Evolutionary conservation across 78 protist species (phyloP).

Genomic region (Planoprotostelium fungivorum): DNA sequence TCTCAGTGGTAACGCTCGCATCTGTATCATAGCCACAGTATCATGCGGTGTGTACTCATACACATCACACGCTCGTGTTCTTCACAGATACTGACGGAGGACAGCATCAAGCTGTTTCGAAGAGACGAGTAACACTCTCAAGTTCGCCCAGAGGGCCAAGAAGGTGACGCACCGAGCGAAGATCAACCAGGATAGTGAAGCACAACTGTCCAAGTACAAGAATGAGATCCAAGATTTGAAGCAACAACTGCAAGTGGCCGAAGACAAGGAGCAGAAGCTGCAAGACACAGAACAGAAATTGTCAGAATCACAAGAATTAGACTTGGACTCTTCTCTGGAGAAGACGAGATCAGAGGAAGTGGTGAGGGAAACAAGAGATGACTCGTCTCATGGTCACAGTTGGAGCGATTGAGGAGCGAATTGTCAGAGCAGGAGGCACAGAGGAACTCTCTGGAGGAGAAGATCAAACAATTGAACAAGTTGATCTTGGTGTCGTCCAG

Average conservation of each 20-base stretch:
- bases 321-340: not conserved
- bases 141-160: conserved; percentile 85
- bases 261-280: not conserved
- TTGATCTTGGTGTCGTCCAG: conserved; percentile 27
- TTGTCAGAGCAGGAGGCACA: conserved; percentile 29
- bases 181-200: conserved; percentile 70
- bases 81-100: not conserved
- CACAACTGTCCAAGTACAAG: conserved; percentile 31
- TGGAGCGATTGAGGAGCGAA: conserved; percentile 10
- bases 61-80: not conserved
- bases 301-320: not conserved
- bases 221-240: conserved; percentile 51
- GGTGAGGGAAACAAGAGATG: not conserved
- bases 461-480: conserved; percentile 40
- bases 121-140: conserved; percentile 58
- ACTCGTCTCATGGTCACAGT: not conserved
- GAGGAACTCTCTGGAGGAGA: conserved; percentile 21
- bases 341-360: conserved; percentile 10
- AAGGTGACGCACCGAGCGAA: conserved; percentile 63
- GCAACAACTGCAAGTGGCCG: conserved; percentile 21
- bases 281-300: not conserved
- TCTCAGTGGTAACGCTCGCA: conserved; percentile 72
- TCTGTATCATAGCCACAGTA: conserved; percentile 34
- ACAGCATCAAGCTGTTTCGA: conserved; percentile 31
- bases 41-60: not conserved